Percentiles rank a stretch among this genome's conserved stretches.
Evolutionary conservation across 495 filamentous ascomycete species (phyloP).

Genomic region (Wilcoxina mikolae): DNA sequence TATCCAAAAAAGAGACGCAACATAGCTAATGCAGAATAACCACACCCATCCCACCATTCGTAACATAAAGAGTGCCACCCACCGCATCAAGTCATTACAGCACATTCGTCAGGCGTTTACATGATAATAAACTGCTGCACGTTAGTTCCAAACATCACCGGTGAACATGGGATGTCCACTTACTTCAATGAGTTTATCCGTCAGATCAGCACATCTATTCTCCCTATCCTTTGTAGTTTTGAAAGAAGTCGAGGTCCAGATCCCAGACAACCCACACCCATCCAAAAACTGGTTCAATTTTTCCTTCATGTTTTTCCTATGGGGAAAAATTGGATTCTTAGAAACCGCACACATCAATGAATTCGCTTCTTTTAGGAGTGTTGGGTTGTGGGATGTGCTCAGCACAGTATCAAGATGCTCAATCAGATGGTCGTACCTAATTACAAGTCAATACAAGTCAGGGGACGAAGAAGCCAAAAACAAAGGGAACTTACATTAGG

Average conservation of each 20-base stretch:
- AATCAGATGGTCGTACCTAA: slow-evolving; percentile 23
- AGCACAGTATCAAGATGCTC: slow-evolving; percentile 24
- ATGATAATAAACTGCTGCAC: slow-evolving; percentile 5
- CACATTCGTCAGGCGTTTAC: slow-evolving; percentile 3
- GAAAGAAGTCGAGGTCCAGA: slow-evolving; percentile 27
- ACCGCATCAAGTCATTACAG: neutral
- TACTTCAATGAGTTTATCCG: slow-evolving; percentile 27
- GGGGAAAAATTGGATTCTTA: slow-evolving; percentile 21
- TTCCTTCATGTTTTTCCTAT: slow-evolving; percentile 19
- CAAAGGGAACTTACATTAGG: slow-evolving; percentile 8
- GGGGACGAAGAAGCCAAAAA: neutral
- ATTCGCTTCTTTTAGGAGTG: slow-evolving; percentile 24
- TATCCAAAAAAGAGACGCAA: slow-evolving; percentile 35
- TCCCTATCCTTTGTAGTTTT: slow-evolving; percentile 24
- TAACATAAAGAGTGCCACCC: neutral
- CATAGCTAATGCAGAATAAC: slow-evolving; percentile 37
- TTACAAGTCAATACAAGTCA: neutral
- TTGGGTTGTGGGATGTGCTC: slow-evolving; percentile 20
- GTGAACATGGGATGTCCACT: neutral
- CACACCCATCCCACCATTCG: neutral
- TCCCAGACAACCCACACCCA: slow-evolving; percentile 21
- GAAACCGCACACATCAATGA: slow-evolving; percentile 23
- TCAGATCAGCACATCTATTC: slow-evolving; percentile 28
- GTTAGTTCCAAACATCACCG: neutral
- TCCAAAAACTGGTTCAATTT: slow-evolving; percentile 15